A percentile compares a stretch with the other conserved stretches of the same genome.
Evolutionary conservation across 495 filamentous ascomycete species (phyloP).

Genomic region (Talaromyces stipitatus): DNA sequence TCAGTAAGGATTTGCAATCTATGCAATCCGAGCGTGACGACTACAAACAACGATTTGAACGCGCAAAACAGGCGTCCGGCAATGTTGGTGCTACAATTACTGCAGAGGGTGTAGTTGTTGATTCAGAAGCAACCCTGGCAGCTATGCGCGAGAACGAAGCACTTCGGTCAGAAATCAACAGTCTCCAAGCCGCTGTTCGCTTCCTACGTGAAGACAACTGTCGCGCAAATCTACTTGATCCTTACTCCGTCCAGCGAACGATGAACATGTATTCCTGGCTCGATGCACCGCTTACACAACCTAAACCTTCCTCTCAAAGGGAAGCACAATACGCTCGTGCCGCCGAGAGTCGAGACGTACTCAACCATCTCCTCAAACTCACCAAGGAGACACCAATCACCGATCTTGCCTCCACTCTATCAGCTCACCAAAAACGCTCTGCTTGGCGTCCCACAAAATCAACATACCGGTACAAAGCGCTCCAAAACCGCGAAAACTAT

Average conservation of each 20-base stretch:
- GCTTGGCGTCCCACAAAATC: constrained; percentile 54
- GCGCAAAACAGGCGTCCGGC: constrained; percentile 37
- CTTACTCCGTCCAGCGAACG: constrained; percentile 49
- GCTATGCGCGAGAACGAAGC: constrained; percentile 69
- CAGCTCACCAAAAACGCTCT: constrained; percentile 41
- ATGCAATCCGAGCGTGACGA: constrained; percentile 62
- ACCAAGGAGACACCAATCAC: constrained; percentile 51
- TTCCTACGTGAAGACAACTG: constrained; percentile 72
- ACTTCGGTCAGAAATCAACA: constrained; percentile 61
- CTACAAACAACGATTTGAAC: constrained; percentile 64
- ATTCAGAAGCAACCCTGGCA: constrained; percentile 35
- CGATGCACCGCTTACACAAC: constrained; percentile 51
- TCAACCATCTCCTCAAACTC: constrained; percentile 64
- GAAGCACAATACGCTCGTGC: constrained; percentile 52
- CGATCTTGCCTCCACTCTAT: constrained; percentile 43
- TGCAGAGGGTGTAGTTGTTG: constrained; percentile 34
- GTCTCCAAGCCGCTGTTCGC: constrained; percentile 66
- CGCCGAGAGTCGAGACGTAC: constrained; percentile 61
- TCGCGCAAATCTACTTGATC: constrained; percentile 55
- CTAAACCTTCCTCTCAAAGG: constrained; percentile 37
- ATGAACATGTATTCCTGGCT: constrained; percentile 49
- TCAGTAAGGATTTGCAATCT: constrained; percentile 35
- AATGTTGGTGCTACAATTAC: constrained; percentile 41
- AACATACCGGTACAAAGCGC: constrained; percentile 51
- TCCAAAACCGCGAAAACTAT: constrained; percentile 52